Conservation (phyloP, 768 basidiomycete genomes). For the Candolleomyces efflorescens region DNA sequence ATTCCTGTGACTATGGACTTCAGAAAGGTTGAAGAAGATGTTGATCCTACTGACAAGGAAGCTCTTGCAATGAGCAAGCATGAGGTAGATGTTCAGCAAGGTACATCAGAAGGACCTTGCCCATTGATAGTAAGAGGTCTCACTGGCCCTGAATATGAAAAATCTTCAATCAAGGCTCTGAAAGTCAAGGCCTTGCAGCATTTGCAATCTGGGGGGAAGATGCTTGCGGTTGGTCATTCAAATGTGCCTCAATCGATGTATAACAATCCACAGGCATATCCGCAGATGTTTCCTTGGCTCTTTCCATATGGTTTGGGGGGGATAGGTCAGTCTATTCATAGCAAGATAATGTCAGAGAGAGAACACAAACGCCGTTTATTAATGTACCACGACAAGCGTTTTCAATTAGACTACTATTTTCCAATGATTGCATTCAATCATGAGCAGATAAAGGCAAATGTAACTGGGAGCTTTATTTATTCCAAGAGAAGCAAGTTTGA, state of each 20-base stretch:
- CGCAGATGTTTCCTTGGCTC: slow-evolving; percentile 35
- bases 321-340: slow-evolving; percentile 12
- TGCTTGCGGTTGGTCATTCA: background rate
- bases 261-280: slow-evolving; percentile 30
- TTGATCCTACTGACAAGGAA: no score
- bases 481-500: slow-evolving; percentile 21
- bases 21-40: no score
- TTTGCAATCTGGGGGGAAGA: background rate
- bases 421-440: slow-evolving; percentile 38
- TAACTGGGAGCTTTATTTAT: slow-evolving; percentile 22
- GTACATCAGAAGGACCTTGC: no score
- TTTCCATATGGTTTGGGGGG: slow-evolving; percentile 35
- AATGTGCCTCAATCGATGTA: slow-evolving; percentile 11
- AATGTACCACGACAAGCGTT: slow-evolving; percentile 33
- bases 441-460: slow-evolving; percentile 27
- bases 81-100: no score
- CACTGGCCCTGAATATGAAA: no score
- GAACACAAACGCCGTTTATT: background rate
- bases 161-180: background rate
- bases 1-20: no score
- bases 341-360: background rate
- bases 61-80: no score
- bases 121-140: no score
- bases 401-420: slow-evolving; percentile 33
- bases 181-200: background rate